Percentiles rank a stretch among this genome's conserved stretches.
Evolutionary conservation across 106 monocot species (phyloP).

Genomic region (Allium fistulosum): DNA sequence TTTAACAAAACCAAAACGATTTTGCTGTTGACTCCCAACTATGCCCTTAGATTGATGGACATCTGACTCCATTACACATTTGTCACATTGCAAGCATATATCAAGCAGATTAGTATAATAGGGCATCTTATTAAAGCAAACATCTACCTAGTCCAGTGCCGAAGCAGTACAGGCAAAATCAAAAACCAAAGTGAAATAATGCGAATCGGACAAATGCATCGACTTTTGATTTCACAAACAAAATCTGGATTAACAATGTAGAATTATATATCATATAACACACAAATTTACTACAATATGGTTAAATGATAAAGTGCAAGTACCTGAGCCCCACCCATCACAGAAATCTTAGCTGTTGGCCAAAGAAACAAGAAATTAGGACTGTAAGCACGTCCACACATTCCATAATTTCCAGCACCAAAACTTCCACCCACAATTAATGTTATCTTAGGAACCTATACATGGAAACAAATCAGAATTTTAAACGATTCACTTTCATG

Average conservation of each 20-base stretch:
- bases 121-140: background rate
- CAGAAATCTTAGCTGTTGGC: conserved; percentile 98
- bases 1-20: too few species aligned
- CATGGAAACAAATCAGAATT: background rate
- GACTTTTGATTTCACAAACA: background rate
- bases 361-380: conserved; percentile 96
- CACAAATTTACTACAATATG: background rate
- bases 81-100: background rate
- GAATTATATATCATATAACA: background rate
- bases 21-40: too few species aligned
- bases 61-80: background rate
- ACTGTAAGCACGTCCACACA: conserved; percentile 99
- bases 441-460: conserved; percentile 93
- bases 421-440: conserved; percentile 99
- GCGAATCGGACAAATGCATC: background rate
- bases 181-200: background rate
- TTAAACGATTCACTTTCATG: background rate
- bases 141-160: background rate
- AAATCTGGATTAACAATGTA: background rate
- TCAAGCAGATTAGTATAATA: background rate
- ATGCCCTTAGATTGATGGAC: too few species aligned
- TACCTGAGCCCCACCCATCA: conserved; percentile 97
- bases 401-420: conserved; percentile 99
- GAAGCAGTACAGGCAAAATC: background rate
- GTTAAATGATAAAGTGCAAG: background rate